Evolutionary conservation across 331 rosid genomes (phyloP), one percentile per base, ranked within the genome.

Genomic region (Dryas integrifolia): DNA sequence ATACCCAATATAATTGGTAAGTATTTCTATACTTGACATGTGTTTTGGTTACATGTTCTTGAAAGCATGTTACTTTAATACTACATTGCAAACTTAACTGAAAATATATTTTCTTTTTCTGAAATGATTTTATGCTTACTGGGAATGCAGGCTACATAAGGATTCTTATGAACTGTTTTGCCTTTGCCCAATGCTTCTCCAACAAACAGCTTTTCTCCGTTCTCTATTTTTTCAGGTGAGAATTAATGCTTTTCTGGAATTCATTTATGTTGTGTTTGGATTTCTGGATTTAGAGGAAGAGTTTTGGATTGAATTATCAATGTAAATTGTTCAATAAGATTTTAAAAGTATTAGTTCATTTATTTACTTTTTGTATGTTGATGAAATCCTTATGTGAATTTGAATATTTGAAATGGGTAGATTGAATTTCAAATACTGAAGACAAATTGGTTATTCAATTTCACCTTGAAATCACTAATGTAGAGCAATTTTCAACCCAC

Each of bases 1-100:
- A 69, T 91, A 80, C 97, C 97, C 64, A 94, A 94, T 76, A 88
- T 92, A 48, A 88, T 94, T 72, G 98, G 98, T 94, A 81, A 83
- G 98, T 79, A 63, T 67, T 80, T 21, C 35, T 30, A 30, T 30
- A 30, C 35, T 30, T 30, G 35, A 30, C 35, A 30, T 30, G 35
- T 30, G 35, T 61, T 3, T 69, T 44, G 14, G 44, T 41, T 45
- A 53, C 70, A 26, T 67, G 57, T 81, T 56, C 56, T 80, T 11
- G 3, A 48, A 62, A 65, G 16, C 45, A 68, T 49, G 68, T 63
- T 7, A n/a, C 18, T 67, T 50, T 16, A 2, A 40, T 16, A 18
- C 39, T 69, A 2, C 18, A n/a, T 49, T 41, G 48, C 12, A 13
- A 18, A 21, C 30, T 71, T 30, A 24, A 12, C n/a, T 21, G 21